A percentile compares a stretch with the other conserved stretches of the same genome.
Evolutionary conservation across 2,329 filamentous ascomycete genomes (phyloP).

Genomic region (Capronia epimyces): DNA sequence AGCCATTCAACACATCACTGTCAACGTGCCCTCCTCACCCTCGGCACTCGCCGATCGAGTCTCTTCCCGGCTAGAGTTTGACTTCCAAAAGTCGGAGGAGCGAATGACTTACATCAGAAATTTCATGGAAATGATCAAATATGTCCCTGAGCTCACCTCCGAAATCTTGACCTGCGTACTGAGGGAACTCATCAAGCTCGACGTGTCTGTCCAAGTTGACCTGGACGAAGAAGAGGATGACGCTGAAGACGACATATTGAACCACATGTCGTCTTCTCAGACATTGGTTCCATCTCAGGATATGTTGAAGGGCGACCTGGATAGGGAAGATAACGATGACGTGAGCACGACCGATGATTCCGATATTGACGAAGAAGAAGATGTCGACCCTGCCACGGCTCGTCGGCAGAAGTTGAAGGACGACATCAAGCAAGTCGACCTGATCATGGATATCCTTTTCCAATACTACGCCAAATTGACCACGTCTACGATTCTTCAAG

Average conservation of each 20-base stretch:
- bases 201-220: conserved; percentile 91
- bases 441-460: conserved; percentile 82
- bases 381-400: conserved; percentile 43
- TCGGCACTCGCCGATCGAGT: conserved; percentile 64
- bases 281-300: conserved; percentile 31
- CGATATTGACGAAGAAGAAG: conserved; percentile 61
- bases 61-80: conserved; percentile 65
- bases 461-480: conserved; percentile 62
- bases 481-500: conserved; percentile 43
- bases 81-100: conserved; percentile 68
- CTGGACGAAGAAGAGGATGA: conserved; percentile 90
- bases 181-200: conserved; percentile 83
- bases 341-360: conserved; percentile 56
- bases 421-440: conserved; percentile 86
- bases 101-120: conserved; percentile 88
- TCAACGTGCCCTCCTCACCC: conserved; percentile 74
- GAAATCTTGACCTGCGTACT: conserved; percentile 80
- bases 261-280: conserved; percentile 40
- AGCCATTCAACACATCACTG: conserved; percentile 68
- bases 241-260: conserved; percentile 66
- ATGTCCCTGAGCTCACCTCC: conserved; percentile 69
- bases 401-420: conserved; percentile 68
- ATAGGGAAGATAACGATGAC: conserved; percentile 32
- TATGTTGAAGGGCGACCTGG: conserved; percentile 50
- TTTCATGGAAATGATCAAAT: conserved; percentile 68